Base-by-base conservation (phyloP, 2,329 filamentous ascomycete genomes). In the Beauveria medogensis region DNA sequence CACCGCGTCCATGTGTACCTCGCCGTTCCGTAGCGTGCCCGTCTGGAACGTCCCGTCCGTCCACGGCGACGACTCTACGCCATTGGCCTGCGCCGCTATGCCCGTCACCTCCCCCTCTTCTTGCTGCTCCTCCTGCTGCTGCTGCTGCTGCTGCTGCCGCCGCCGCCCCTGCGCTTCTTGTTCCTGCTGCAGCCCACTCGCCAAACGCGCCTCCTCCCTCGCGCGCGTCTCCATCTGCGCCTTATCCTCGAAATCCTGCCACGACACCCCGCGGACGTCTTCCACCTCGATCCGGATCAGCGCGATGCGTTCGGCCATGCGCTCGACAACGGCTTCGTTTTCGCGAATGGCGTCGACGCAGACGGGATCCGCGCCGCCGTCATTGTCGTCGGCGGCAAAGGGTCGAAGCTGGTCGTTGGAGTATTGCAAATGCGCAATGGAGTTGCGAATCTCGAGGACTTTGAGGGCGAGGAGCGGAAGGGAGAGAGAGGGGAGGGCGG, bases 291-390 rank as follows among this genome's bases (percentile, higher is more conserved):
- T 75, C 65, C 80, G 82, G 63, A 91, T 76, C 55, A 91, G 71
- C 59, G 76, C 77, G 64, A 91, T 81, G 70, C 88, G 79, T 74
- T 85, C 82, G 63, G 81, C 77, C 82, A 91, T 89, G 66, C 87
- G 81, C 63, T 73, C 78, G 61, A 92, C 87, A 61, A 92, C 88
- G 22, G 70, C 72, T 67, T 86, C 80, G 73, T 92, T 92, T 74
- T 92, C 89, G 61, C 75, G 72, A 69, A 92, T 89, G 62, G 89
- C 89, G 62, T 91, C 88, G 65, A 84, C 75, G 76, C 89, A 92
- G n/a, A 75, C 69, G 0, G 73, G 68, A 3, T 71, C 72, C 24
- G 70, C 68, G 34, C 34, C 34, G 12, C 34, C 34, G 5, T 37
- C 12, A 5, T 37, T 12, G 12, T 37, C 34, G 30, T 79, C 80